These are phyloP conservation scores for Komagataella kurtzmanii DNA, from an alignment of 805 yeast genomes.

Conservation along the genomic window DNA sequence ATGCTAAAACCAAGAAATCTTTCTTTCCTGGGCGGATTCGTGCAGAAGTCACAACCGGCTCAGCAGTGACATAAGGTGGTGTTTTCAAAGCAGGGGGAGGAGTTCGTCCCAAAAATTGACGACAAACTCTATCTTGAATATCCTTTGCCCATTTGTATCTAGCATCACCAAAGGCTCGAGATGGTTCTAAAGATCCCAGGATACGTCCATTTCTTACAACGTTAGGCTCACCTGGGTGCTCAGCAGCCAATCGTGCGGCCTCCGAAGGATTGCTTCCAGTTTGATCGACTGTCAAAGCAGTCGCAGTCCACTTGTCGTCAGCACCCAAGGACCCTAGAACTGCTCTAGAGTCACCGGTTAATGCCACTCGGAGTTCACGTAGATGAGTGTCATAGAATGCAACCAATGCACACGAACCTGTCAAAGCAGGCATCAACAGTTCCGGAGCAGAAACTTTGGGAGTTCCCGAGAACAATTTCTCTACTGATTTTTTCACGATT, in stretches of 20 bases:
- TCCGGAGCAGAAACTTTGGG: constrained; percentile 55
- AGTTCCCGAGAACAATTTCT: constrained; percentile 55
- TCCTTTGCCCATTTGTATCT: constrained; percentile 72
- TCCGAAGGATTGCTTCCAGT: constrained; percentile 88
- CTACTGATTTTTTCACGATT: constrained; percentile 65
- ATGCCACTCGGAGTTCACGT: constrained; percentile 71
- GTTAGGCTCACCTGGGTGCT: constrained; percentile 85
- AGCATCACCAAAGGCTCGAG: constrained; percentile 96
- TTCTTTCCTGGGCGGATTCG: constrained; percentile 56
- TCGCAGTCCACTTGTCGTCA: constrained; percentile 72
- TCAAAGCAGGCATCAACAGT: constrained; percentile 78
- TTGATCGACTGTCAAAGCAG: constrained; percentile 79
- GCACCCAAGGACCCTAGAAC: constrained; percentile 61
- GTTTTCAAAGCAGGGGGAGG: constrained; percentile 64
- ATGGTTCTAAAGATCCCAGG: constrained; percentile 86
- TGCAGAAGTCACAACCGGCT: constrained; percentile 81
- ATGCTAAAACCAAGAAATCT: constrained; percentile 83
- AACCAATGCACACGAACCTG: constrained; percentile 89
- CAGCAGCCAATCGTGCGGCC: constrained; percentile 66
- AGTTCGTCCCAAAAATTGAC: constrained; percentile 69
- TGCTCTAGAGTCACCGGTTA: constrained; percentile 93
- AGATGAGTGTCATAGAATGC: constrained; percentile 75
- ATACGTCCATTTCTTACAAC: constrained; percentile 82
- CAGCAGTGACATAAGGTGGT: constrained; percentile 97
- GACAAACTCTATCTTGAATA: constrained; percentile 60